Percentiles rank a stretch among this genome's conserved stretches.
These are phyloP conservation scores for Yarrowia sp. DNA, from an alignment of 805 yeast genomes.

Conservation along the genomic window DNA sequence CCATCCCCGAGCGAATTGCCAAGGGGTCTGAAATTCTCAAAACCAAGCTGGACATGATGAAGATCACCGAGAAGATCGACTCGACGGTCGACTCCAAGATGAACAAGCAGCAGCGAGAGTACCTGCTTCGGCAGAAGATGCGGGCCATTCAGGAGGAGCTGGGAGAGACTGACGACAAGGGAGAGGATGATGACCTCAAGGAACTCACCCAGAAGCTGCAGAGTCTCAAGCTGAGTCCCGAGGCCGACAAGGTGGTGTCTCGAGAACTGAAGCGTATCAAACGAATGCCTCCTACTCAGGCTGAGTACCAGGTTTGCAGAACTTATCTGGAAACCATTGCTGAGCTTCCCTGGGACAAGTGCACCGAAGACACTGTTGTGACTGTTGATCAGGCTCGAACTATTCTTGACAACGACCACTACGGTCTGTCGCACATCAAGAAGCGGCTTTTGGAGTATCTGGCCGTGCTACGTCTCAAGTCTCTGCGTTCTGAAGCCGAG, in stretches of 20 bases:
- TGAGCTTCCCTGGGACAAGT: constrained; percentile 41
- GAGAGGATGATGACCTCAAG: constrained; percentile 40
- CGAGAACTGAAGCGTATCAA: constrained; percentile 41
- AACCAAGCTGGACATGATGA: constrained; percentile 24
- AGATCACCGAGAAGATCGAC: constrained; percentile 25
- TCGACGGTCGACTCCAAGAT: constrained; percentile 21
- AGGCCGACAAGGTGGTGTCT: constrained; percentile 39
- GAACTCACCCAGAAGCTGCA: constrained; percentile 35
- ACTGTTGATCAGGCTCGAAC: constrained; percentile 52
- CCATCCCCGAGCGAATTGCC: constrained; percentile 34
- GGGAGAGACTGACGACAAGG: constrained; percentile 31
- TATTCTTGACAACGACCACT: constrained; percentile 72
- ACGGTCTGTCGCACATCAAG: constrained; percentile 70
- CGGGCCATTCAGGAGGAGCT: constrained; percentile 32
- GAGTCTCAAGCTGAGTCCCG: constrained; percentile 33
- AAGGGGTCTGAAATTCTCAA: constrained; percentile 30
- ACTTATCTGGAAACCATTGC: constrained; percentile 42
- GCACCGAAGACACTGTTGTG: constrained; percentile 33
- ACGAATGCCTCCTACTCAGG: constrained; percentile 42
- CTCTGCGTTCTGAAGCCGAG: neutral
- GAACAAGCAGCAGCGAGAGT: constrained; percentile 34
- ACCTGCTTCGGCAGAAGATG: constrained; percentile 33
- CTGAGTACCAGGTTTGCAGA: constrained; percentile 44
- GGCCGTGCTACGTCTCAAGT: constrained; percentile 65
- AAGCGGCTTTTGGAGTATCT: constrained; percentile 72